These are phyloP conservation scores for Xylaria sp. DNA, from an alignment of 2,329 filamentous ascomycete genomes.

Conservation along the genomic window DNA sequence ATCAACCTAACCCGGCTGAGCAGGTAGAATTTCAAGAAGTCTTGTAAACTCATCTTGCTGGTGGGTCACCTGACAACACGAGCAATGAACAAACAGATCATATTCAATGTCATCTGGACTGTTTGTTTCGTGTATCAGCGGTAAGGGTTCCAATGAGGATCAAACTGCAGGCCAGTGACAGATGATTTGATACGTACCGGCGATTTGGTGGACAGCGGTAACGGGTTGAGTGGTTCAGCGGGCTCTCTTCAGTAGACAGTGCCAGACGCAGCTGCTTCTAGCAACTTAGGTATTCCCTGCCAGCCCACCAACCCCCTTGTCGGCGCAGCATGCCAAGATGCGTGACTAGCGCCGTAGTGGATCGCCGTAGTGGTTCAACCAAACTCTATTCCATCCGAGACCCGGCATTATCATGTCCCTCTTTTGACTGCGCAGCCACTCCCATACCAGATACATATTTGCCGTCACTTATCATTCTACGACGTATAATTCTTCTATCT, in stretches of 20 bases:
- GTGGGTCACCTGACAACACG: constrained; percentile 15
- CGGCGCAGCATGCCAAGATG: constrained; percentile 29
- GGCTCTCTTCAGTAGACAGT: neutral
- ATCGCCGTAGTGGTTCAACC: constrained; percentile 20
- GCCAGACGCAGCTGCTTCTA: too few species aligned
- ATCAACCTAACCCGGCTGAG: constrained; percentile 28
- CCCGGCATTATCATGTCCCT: constrained; percentile 7
- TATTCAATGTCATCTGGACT: constrained; percentile 9
- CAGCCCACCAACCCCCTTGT: constrained; percentile 18
- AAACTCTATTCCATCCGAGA: constrained; percentile 21
- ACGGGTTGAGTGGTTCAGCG: constrained; percentile 1
- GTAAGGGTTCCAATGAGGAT: constrained; percentile 7
- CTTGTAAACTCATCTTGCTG: neutral
- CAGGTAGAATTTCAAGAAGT: neutral
- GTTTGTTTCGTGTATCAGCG: constrained; percentile 14
- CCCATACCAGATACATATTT: constrained; percentile 33
- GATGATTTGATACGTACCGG: neutral
- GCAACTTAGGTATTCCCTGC: neutral
- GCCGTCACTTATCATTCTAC: constrained; percentile 22
- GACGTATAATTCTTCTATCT: constrained; percentile 5
- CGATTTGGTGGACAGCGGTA: neutral
- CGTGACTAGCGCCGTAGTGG: constrained; percentile 19
- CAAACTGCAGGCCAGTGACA: neutral
- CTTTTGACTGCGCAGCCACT: constrained; percentile 36
- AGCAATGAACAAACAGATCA: neutral